Evolutionary conservation across 805 yeast genomes (phyloP), one percentile per base, ranked within the genome.

Genomic region (Cyberlindnera maritima): DNA sequence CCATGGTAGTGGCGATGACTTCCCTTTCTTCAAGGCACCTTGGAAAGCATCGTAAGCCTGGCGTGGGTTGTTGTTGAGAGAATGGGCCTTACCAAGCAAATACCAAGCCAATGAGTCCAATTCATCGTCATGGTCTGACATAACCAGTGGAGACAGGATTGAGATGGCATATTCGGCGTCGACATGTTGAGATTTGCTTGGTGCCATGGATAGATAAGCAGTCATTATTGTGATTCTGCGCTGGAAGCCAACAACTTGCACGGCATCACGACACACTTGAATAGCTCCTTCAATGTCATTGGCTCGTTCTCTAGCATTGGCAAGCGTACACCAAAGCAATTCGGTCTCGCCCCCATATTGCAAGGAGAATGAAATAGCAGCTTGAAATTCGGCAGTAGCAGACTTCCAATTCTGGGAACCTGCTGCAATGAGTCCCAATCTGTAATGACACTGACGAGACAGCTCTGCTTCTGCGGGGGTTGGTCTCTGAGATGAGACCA

Each of bases 1-100:
- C 90, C 88, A 83, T 3, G 84, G 76, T 41, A 80, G 66, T n/a
- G 86, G 80, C 13, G 75, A 72, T 14, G 66, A 63, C 17, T 80
- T 74, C 0, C 81, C 79, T 37, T 77, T 71, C 51, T 76, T 67
- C 45, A 80, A 63, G 2, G 85, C 79, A 39, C 74, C 65, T 56
- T 81, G 84, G 47, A 76, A 72, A 13, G 77, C 70, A 48, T 77
- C 80, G 58, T 80, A 80, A 2, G 85, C 80, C 32, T 70, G 67
- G 35, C 77, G 63, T 25, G 79, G 80, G 38, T 71, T 65, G 43
- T 73, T 74, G 15, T 71, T 54, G 23, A 72, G 50, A 7, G 77
- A 65, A 53, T 78, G 74, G 0, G 83, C 83, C 46, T 70, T 69
- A 3, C 85, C 82, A 33, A 80, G 58, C 8, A 81, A 65, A 31